These are phyloP conservation scores for Microthlaspi erraticum DNA, from an alignment of 345 rosid species.

Conservation along the genomic window DNA sequence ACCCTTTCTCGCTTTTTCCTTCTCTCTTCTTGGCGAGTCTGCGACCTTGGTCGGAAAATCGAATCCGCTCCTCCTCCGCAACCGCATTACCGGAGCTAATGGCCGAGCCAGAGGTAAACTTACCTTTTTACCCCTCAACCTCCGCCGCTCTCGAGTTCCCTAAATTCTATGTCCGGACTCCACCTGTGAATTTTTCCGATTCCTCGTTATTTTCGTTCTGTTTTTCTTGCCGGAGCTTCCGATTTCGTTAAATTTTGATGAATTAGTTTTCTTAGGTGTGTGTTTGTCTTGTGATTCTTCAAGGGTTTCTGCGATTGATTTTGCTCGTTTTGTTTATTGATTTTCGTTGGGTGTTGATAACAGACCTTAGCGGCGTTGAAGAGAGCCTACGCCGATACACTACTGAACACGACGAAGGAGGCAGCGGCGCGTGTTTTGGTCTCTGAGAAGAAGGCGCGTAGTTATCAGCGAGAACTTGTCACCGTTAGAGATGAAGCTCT, in stretches of 20 bases:
- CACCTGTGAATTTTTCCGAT: not conserved
- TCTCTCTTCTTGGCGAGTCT: constrained; percentile 37
- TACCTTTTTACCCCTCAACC: constrained; percentile 34
- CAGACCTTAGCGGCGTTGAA: constrained; percentile 84
- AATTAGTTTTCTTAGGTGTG: not conserved
- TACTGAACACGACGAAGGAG: constrained; percentile 84
- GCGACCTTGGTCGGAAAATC: constrained; percentile 52
- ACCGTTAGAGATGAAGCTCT: constrained; percentile 75
- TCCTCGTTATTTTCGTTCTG: constrained; percentile 18
- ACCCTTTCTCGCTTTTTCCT: constrained; percentile 25
- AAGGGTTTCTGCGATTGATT: constrained; percentile 28
- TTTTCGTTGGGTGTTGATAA: constrained; percentile 17
- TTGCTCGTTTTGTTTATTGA: constrained; percentile 23
- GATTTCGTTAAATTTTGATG: not conserved
- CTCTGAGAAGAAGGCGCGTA: constrained; percentile 79
- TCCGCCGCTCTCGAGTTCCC: constrained; percentile 26
- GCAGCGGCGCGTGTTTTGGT: constrained; percentile 83
- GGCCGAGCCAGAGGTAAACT: constrained; percentile 67
- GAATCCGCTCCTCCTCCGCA: constrained; percentile 41
- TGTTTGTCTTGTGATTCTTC: constrained; percentile 10
- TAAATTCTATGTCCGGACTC: not conserved
- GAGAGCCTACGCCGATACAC: constrained; percentile 93
- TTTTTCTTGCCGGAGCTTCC: constrained; percentile 4
- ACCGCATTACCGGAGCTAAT: constrained; percentile 48
- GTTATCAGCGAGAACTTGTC: constrained; percentile 69